Base-by-base conservation (phyloP, 495 filamentous ascomycete genomes). In the Hypoxylon trugodes region DNA sequence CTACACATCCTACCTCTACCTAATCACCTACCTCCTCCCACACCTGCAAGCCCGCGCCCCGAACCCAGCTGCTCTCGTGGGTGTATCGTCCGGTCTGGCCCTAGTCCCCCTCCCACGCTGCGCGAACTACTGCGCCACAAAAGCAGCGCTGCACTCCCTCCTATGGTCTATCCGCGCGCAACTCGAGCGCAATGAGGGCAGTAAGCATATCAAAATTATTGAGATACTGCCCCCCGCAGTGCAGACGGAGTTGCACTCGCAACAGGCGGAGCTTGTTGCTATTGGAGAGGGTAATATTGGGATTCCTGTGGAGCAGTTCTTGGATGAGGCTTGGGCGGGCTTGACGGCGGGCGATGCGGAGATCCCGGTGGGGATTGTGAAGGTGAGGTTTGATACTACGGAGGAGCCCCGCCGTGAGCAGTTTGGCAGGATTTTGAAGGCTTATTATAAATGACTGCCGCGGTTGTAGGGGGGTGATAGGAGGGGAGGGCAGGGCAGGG, bases 201-300 rank as follows among this genome's bases (percentile, higher is more conserved):
- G 66, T 21, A 38, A 36, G 22, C 66, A 69, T 26, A 73, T 90
- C 18, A 80, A 80, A 33, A 79, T 91, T 2, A 74, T 90, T 24
- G 89, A 92, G 73, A 70, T 90, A 10, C 77, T 87, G 38, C 88
- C 88, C 4, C 88, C 89, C 3, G 80, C 85, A 2, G 87, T 91
- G 21, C 85, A 88, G 76, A 91, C 83, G 4, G 85, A 87, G 70
- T 72, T 87, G 46, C 84, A 86, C 53, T 73, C 81, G 46, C 74
- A 74, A 45, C 81, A 82, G 63, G 56, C 67, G 15, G 81, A 85
- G 54, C 74, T 81, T 7, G 77, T 77, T 9, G 69, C 71, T 6
- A 52, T 66, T 54, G 72, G 74, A 21, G 54, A 61, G 33, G 72
- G 59, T 2, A 53, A 75, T 25, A 62, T 76, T 16, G 88, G 87